phyloP scores from a whole-genome alignment of 1,284 basidiomycete genomes.

The Moniliophthora roreri region DNA sequence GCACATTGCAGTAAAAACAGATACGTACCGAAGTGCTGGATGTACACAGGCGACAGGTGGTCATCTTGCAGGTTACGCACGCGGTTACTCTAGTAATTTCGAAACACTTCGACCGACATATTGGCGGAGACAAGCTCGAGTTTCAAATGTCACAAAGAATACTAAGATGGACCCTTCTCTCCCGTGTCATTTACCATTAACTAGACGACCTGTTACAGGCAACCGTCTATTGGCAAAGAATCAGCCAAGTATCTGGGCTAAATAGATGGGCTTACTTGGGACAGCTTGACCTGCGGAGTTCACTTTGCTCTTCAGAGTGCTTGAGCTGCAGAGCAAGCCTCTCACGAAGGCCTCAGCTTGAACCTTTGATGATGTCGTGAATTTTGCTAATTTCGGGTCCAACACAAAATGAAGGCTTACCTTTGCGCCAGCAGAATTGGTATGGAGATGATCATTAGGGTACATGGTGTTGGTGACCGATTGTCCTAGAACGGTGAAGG shows the following conservation, averaged over 20 bases:
- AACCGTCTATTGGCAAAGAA: conserved; percentile 1
- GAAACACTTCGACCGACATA: too few relatives aligned
- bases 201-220: too few relatives aligned
- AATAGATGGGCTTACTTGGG: conserved; percentile 21
- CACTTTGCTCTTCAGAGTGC: conserved; percentile 20
- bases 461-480: conserved; percentile 28
- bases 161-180: too few relatives aligned
- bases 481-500: conserved; percentile 29
- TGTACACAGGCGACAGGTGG: too few relatives aligned
- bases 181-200: too few relatives aligned
- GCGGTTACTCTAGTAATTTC: too few relatives aligned
- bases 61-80: too few relatives aligned
- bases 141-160: too few relatives aligned
- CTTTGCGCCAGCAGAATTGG: conserved; percentile 28
- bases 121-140: too few relatives aligned
- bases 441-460: conserved; percentile 36
- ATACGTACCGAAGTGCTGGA: too few relatives aligned
- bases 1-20: too few relatives aligned
- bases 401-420: background rate
- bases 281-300: conserved; percentile 24
- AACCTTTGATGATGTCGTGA: conserved; percentile 1
- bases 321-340: conserved; percentile 22
- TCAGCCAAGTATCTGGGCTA: background rate
- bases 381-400: too few relatives aligned
- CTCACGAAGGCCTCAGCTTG: conserved; percentile 31